Percentiles rank a stretch among this genome's conserved stretches.
Evolutionary conservation across 1,284 basidiomycete genomes (phyloP).

Genomic region (Ustilago trichophora): DNA sequence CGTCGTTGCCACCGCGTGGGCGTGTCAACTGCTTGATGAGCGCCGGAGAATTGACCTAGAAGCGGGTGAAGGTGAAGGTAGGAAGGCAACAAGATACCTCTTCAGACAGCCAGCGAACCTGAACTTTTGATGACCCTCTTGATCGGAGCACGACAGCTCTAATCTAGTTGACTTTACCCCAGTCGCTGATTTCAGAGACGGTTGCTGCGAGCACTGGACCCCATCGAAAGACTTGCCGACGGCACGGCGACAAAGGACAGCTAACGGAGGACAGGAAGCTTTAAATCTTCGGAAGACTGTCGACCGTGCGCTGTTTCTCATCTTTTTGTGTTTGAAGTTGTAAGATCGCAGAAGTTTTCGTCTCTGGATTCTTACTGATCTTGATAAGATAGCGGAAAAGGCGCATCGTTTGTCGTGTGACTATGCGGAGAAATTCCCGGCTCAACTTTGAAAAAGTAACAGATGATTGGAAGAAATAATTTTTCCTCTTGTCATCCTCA

Average conservation of each 20-base stretch:
- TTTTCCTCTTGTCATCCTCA: background rate
- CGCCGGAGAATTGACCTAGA: background rate
- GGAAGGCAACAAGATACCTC: background rate
- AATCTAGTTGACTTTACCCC: conserved; percentile 12
- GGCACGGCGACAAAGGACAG: conserved; percentile 12
- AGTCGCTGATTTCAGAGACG: background rate
- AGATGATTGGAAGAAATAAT: conserved; percentile 5
- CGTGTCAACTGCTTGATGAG: background rate
- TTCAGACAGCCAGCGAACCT: background rate
- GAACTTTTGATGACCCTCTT: conserved; percentile 7
- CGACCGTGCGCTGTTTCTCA: conserved; percentile 12
- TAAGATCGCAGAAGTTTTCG: conserved; percentile 8
- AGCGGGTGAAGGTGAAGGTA: conserved; percentile 3
- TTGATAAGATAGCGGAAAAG: conserved; percentile 32
- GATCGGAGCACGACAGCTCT: conserved; percentile 15
- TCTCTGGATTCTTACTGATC: too few species aligned
- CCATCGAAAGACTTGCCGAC: conserved; percentile 24
- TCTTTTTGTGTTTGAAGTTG: background rate
- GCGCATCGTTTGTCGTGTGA: background rate
- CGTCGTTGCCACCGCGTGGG: background rate
- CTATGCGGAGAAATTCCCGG: conserved; percentile 16
- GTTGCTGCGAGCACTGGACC: conserved; percentile 1
- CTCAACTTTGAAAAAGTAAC: background rate
- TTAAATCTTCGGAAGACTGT: conserved; percentile 34
- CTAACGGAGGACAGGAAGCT: background rate